Conservation (phyloP, 805 yeast genomes). For the Yarrowia alimentaria region DNA sequence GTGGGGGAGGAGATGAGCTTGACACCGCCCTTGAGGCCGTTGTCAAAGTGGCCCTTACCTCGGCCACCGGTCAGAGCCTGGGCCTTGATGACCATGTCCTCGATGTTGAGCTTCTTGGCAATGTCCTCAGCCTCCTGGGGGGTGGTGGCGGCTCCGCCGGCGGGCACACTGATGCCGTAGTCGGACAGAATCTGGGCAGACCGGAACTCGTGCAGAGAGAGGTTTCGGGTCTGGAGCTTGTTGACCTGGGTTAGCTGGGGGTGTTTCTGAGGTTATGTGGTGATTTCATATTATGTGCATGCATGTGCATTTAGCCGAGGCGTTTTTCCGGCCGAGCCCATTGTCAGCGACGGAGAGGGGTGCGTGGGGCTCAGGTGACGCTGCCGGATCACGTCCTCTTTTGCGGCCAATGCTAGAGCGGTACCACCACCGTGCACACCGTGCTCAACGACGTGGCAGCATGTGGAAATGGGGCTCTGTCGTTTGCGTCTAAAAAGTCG, state of each 20-base stretch:
- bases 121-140: constrained; percentile 82
- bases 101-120: constrained; percentile 68
- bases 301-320: constrained; percentile 28
- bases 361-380: too few relatives aligned
- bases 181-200: constrained; percentile 80
- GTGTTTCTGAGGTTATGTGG: too few relatives aligned
- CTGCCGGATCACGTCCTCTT: too few relatives aligned
- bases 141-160: constrained; percentile 86
- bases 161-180: constrained; percentile 89
- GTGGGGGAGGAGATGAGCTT: constrained; percentile 80
- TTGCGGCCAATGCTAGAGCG: too few relatives aligned
- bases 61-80: constrained; percentile 99
- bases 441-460: too few relatives aligned
- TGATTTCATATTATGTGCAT: constrained; percentile 22
- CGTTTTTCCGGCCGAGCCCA: constrained; percentile 27
- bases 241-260: constrained; percentile 27
- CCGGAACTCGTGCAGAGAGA: constrained; percentile 94
- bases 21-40: constrained; percentile 96
- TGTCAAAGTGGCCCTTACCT: constrained; percentile 97
- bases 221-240: constrained; percentile 52
- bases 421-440: too few relatives aligned
- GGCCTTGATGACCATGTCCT: constrained; percentile 92
- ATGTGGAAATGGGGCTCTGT: too few relatives aligned
- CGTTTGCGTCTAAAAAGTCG: too few relatives aligned
- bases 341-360: too few relatives aligned